These are phyloP conservation scores for Fragaria vesca DNA, from an alignment of 306 rosid genomes.

Conservation along the genomic window DNA sequence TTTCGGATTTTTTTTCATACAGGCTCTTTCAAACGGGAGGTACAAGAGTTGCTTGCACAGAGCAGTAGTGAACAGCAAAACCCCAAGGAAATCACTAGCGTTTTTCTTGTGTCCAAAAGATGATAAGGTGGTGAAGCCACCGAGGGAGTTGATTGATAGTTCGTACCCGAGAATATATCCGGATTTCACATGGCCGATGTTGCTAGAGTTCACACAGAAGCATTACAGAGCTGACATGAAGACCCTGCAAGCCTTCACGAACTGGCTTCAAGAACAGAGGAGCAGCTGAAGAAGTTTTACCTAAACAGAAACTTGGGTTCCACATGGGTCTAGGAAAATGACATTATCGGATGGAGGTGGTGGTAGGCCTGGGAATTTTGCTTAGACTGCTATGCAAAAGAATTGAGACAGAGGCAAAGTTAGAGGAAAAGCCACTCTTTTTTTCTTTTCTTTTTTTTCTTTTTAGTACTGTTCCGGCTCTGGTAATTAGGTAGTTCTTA, in stretches of 20 bases:
- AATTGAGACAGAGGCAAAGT: constrained; percentile 38
- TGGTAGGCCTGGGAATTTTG: constrained; percentile 23
- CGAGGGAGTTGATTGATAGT: constrained; percentile 61
- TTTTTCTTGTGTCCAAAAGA: constrained; percentile 84
- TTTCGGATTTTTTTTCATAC: neutral
- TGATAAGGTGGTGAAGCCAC: constrained; percentile 82
- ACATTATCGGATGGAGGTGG: constrained; percentile 16
- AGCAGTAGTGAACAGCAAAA: constrained; percentile 87
- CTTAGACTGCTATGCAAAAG: neutral
- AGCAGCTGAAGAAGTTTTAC: constrained; percentile 23
- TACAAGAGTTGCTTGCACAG: constrained; percentile 94
- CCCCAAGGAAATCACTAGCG: constrained; percentile 83
- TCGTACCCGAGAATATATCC: constrained; percentile 63
- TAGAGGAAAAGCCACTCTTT: constrained; percentile 37
- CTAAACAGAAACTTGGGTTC: neutral
- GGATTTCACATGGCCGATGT: constrained; percentile 95
- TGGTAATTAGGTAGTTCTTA: constrained; percentile 27
- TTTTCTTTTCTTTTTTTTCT: constrained; percentile 2
- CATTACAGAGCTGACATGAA: constrained; percentile 91
- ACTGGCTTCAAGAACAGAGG: constrained; percentile 57
- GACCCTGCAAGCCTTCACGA: constrained; percentile 73
- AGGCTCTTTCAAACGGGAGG: constrained; percentile 94
- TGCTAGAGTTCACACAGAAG: constrained; percentile 78
- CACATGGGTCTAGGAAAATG: constrained; percentile 25
- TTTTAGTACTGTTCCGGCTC: neutral